phyloP scores from a whole-genome alignment of 352 stramenopile genomes.

The Saprolegnia diclina region DNA sequence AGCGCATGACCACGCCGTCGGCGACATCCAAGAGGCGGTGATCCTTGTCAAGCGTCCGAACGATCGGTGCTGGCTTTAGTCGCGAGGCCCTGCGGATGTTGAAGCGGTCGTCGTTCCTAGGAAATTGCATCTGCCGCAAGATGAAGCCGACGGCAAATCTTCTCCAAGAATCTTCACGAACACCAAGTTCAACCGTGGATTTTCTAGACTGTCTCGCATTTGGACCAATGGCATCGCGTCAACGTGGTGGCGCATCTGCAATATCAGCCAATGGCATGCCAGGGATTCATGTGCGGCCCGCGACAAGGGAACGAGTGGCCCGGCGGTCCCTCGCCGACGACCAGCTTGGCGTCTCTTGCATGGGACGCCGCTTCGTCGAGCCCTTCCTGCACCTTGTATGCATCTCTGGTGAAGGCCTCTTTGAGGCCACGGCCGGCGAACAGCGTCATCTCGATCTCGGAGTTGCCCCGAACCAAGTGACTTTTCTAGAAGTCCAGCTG shows the following conservation, averaged over 20 bases:
- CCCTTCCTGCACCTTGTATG: neutral
- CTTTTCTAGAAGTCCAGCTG: constrained; percentile 25
- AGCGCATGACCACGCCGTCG: too few relatives aligned
- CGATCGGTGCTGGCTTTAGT: too few relatives aligned
- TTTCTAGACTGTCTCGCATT: constrained; percentile 3
- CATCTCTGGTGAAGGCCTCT: too few relatives aligned
- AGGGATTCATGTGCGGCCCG: neutral
- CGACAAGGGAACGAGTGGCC: neutral
- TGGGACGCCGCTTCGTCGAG: neutral
- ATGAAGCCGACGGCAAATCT: neutral
- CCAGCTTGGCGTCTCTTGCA: neutral
- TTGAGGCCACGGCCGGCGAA: too few relatives aligned
- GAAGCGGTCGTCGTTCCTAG: too few relatives aligned
- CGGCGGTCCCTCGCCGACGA: neutral
- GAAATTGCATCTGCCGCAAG: neutral
- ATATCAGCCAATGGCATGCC: neutral
- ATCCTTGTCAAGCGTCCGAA: too few relatives aligned
- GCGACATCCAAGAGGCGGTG: too few relatives aligned
- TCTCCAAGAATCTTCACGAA: constrained; percentile 20
- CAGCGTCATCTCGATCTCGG: too few relatives aligned
- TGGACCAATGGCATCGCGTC: neutral
- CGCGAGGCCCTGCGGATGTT: too few relatives aligned
- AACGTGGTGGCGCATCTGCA: neutral
- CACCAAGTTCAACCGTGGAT: neutral
- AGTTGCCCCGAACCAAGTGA: neutral